phyloP scores from a whole-genome alignment of 2,329 filamentous ascomycete genomes.

The Dothistroma pini region DNA sequence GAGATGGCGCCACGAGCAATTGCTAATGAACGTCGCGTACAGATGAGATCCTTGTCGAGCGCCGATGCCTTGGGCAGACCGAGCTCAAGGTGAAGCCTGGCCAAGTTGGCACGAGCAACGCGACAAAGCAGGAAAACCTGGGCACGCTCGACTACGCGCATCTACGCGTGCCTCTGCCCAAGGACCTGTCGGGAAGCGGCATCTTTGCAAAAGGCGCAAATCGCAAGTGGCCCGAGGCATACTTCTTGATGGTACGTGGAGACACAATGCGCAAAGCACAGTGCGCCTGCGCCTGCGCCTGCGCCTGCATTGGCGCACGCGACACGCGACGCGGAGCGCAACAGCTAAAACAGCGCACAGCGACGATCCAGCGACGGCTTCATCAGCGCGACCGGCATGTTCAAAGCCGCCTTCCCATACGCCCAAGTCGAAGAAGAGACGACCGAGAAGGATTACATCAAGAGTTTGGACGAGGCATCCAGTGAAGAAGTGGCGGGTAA shows the following conservation, averaged over 20 bases:
- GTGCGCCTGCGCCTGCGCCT: not conserved
- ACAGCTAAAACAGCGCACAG: slow-evolving; percentile 38
- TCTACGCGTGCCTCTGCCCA: slow-evolving; percentile 84
- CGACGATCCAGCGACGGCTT: slow-evolving; percentile 80
- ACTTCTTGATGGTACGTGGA: slow-evolving; percentile 74
- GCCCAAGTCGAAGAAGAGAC: slow-evolving; percentile 65
- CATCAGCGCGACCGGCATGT: slow-evolving; percentile 85
- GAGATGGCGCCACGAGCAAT: slow-evolving; percentile 4
- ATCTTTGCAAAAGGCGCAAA: slow-evolving; percentile 76
- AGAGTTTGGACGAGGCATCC: slow-evolving; percentile 74
- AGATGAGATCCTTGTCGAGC: slow-evolving; percentile 63
- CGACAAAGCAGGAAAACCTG: slow-evolving; percentile 68
- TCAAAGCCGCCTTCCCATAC: slow-evolving; percentile 82
- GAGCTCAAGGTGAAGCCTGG: slow-evolving; percentile 80
- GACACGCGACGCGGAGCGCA: slow-evolving; percentile 6
- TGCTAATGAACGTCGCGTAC: slow-evolving; percentile 19
- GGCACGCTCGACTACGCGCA: slow-evolving; percentile 95
- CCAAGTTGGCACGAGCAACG: slow-evolving; percentile 65
- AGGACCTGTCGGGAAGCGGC: slow-evolving; percentile 79
- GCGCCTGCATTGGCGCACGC: not conserved
- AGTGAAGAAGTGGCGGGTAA: slow-evolving; percentile 93
- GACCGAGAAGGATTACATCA: slow-evolving; percentile 76
- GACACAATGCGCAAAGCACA: slow-evolving; percentile 1
- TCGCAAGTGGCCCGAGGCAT: slow-evolving; percentile 70
- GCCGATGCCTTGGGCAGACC: slow-evolving; percentile 88